Conservation (phyloP, 371 early-diverging fungal species). For the Blakeslea trispora region DNA sequence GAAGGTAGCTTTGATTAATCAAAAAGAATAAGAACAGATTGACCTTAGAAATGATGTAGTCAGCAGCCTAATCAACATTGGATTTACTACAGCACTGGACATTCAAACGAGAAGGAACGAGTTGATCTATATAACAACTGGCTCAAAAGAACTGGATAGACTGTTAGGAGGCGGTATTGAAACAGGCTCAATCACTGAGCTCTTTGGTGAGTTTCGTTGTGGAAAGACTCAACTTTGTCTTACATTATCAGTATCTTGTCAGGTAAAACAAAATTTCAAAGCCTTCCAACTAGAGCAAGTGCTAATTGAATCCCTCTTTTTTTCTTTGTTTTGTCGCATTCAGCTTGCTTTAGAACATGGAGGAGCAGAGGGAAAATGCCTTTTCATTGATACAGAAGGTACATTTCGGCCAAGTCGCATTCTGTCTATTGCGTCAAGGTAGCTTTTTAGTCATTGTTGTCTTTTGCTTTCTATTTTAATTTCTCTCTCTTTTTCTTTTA, state of each 20-base stretch:
- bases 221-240: conserved; percentile 99
- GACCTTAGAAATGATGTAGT: conserved; percentile 51
- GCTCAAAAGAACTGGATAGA: conserved; percentile 92
- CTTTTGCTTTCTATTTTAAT: too few relatives aligned
- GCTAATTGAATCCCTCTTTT: too few relatives aligned
- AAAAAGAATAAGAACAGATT: not conserved
- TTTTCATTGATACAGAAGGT: conserved; percentile 99
- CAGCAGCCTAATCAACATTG: conserved; percentile 88
- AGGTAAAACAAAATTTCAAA: conserved; percentile 63
- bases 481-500: too few relatives aligned
- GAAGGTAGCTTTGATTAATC: conserved; percentile 74
- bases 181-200: conserved; percentile 97
- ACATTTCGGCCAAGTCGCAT: conserved; percentile 97
- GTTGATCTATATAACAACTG: conserved; percentile 88
- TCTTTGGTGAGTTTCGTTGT: conserved; percentile 99
- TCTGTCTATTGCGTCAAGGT: conserved; percentile 88
- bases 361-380: conserved; percentile 96
- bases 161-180: conserved; percentile 98
- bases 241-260: conserved; percentile 96
- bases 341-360: conserved; percentile 86
- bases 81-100: conserved; percentile 95
- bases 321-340: too few relatives aligned
- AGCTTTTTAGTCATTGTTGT: too few relatives aligned
- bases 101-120: conserved; percentile 83
- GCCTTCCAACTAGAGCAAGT: too few relatives aligned